Percentiles rank a stretch among this genome's conserved stretches.
Conservation (phyloP, 768 basidiomycete genomes). For the Naganishia antarctica region DNA sequence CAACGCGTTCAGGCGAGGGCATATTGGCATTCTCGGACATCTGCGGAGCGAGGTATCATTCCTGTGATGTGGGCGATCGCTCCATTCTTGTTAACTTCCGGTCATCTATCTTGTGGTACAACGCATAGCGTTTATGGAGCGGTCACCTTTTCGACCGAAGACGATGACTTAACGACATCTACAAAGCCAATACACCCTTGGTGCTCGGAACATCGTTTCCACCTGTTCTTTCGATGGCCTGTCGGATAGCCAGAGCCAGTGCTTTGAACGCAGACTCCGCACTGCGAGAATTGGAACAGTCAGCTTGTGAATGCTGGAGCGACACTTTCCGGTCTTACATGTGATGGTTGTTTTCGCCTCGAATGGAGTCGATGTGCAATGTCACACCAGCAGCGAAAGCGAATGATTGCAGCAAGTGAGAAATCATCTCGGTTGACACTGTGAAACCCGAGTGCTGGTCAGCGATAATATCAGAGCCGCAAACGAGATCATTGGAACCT, state of each 20-base stretch:
- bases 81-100: background rate
- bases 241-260: conserved; percentile 83
- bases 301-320: background rate
- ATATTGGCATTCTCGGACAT: no score
- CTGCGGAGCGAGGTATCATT: no score
- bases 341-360: conserved; percentile 97
- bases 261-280: conserved; percentile 99
- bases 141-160: conserved; percentile 62
- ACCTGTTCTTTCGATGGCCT: conserved; percentile 88
- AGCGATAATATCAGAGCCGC: background rate
- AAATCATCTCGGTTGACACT: conserved; percentile 83
- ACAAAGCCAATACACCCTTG: conserved; percentile 74
- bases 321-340: conserved; percentile 57
- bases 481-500: conserved; percentile 25
- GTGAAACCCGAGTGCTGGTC: background rate
- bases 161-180: conserved; percentile 11
- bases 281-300: conserved; percentile 52
- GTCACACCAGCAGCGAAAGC: conserved; percentile 94
- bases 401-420: conserved; percentile 95
- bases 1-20: no score
- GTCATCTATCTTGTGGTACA: conserved; percentile 11
- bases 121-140: conserved; percentile 38
- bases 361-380: conserved; percentile 85
- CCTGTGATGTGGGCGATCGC: background rate
- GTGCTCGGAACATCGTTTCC: conserved; percentile 89